Base-by-base conservation (phyloP, 805 yeast species). In the Metschnikowia matae region DNA sequence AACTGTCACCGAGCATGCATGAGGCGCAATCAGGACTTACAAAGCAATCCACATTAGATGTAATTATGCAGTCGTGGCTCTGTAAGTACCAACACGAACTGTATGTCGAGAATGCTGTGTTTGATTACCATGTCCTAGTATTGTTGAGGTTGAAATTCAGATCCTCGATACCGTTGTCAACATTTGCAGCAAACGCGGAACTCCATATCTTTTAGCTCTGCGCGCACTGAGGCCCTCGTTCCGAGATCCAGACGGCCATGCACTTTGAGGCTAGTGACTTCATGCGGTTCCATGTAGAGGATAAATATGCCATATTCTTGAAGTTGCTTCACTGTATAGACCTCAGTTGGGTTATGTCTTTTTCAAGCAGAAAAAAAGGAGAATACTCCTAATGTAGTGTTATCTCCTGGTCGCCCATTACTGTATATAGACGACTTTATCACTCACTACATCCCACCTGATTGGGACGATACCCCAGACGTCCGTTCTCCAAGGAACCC, bases 1-100 rank as follows among this genome's bases (percentile, higher is more conserved):
- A 42, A 33, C 20, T 20, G 38, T 42, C 45, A 42, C 31, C 32
- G 26, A 15, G n/a, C 45, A 33, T 21, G 45, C 45, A 33, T 42
- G 37, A 34, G 38, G 38, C 45, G 31, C 45, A 42, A 40, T 26
- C 20, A 3, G 11, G 6, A 15, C 34, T 13, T 23, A 21, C 41
- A n/a, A 26, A 42, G 37, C 38, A 42, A 42, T 15, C 38, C 36
- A 33, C 14, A 7, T 11, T 18, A 33, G 32, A 26, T 26, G 43
- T 15, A 6, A 26, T 15, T n/a, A 6, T 23, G 42, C 20, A 39
- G 15, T 3, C 11, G 18, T 20, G 15, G 17, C 26, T 20, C 6
- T 11, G 15, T 17, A 11, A 3, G 18, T 15, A 6, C 6, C 18
- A n/a, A 8, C 29, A 10, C 11, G 3, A 26, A 26, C 29, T 8